A percentile compares a stretch with the other conserved stretches of the same genome.
Evolutionary conservation across 805 yeast genomes (phyloP).

Genomic region (Wickerhamomyces kurtzmanii): DNA sequence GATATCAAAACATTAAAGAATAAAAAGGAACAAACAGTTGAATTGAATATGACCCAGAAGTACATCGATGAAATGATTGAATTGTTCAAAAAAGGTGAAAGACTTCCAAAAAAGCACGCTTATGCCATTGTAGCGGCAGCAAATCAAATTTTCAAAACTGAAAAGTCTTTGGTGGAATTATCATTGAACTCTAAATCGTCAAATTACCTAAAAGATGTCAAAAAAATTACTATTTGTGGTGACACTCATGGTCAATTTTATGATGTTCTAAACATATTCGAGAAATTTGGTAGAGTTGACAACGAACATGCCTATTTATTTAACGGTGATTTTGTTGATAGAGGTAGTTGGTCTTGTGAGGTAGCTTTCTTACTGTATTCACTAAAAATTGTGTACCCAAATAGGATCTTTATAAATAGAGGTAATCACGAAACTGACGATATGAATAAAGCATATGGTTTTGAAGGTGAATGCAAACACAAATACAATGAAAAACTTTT

Average conservation of each 20-base stretch:
- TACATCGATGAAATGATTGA: conserved; percentile 60
- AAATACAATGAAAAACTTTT: conserved; percentile 78
- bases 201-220: conserved; percentile 19
- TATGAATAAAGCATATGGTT: conserved; percentile 95
- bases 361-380: conserved; percentile 76
- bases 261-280: conserved; percentile 77
- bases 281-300: conserved; percentile 61
- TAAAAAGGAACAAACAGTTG: conserved; percentile 12
- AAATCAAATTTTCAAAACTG: conserved; percentile 49
- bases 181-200: conserved; percentile 14
- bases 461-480: conserved; percentile 89
- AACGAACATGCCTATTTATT: conserved; percentile 65
- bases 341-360: conserved; percentile 98
- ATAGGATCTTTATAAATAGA: conserved; percentile 64
- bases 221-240: conserved; percentile 79
- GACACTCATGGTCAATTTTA: conserved; percentile 97
- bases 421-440: conserved; percentile 97
- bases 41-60: conserved; percentile 33
- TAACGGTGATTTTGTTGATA: conserved; percentile 96
- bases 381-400: conserved; percentile 70
- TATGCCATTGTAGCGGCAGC: conserved; percentile 74
- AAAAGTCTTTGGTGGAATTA: conserved; percentile 71
- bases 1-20: conserved; percentile 22
- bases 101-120: conserved; percentile 72
- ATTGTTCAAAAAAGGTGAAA: conserved; percentile 64